Percentiles rank a stretch among this genome's conserved stretches.
phyloP scores from a whole-genome alignment of 2,329 filamentous ascomycete species.

The Aspergillus sp. region DNA sequence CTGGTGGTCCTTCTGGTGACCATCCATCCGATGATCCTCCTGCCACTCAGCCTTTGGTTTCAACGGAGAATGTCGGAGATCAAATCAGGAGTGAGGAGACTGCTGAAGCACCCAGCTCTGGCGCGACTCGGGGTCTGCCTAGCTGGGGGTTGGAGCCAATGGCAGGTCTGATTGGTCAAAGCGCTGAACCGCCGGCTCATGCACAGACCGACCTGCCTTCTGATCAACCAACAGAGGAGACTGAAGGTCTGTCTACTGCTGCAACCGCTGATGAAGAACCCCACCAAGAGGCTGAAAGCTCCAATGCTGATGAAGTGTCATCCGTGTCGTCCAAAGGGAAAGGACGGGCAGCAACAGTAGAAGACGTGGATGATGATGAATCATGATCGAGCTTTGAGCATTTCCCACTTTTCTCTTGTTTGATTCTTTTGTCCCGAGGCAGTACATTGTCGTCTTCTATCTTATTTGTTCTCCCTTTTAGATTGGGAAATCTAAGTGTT shows the following conservation, averaged over 20 bases:
- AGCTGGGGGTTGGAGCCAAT: conserved; percentile 12
- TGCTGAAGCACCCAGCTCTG: not conserved
- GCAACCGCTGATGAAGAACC: not conserved
- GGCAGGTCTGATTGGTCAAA: conserved; percentile 4
- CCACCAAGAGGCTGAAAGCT: not conserved
- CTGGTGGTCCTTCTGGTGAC: too few species aligned
- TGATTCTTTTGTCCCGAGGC: not conserved
- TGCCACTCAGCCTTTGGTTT: not conserved
- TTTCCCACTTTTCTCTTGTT: not conserved
- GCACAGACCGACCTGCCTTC: conserved; percentile 23
- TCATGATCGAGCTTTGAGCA: conserved; percentile 6
- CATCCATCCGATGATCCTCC: not conserved
- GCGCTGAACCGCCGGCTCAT: conserved; percentile 20
- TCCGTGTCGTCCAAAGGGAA: conserved; percentile 28
- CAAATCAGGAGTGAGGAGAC: conserved; percentile 1
- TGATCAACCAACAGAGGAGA: conserved; percentile 10
- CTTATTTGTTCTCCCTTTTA: conserved; percentile 1
- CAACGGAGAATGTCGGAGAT: conserved; percentile 1
- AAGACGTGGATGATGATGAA: conserved; percentile 27
- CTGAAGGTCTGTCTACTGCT: not conserved
- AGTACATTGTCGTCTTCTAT: not conserved
- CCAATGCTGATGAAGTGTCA: conserved; percentile 5
- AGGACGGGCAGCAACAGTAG: conserved; percentile 26
- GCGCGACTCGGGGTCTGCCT: conserved; percentile 7
- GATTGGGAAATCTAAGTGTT: not conserved